Base-by-base conservation (phyloP, 257 asterid genomes). In the Solanum acaule region DNA sequence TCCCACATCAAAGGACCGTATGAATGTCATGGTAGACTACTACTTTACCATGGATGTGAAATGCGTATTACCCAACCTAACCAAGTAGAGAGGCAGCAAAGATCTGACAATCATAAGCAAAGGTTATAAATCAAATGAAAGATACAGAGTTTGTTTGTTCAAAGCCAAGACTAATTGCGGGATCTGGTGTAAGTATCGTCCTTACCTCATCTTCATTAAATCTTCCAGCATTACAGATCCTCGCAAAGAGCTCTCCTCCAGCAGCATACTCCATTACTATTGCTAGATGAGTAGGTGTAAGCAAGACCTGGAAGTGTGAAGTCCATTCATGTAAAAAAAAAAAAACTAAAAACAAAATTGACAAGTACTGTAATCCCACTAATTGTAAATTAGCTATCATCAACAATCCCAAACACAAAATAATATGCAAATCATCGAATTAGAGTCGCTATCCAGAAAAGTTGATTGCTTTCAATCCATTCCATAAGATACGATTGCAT, bases 241-340 rank as follows among this genome's bases (percentile, higher is more conserved):
- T 89, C 27, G 52, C 90, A 88, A 92, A 92, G 85, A 92, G 93
- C 37, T 92, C 93, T 82, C 93, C 93, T 84, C 93, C 93, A 1
- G 92, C 90, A 25, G 93, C 93, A 89, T 90, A 92, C 90, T 92
- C 93, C 93, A 92, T 92, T 29, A 92, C 93, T 67, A 92, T 90
- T 56, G 92, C 92, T 71, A 92, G 87, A 88, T 92, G 93, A 61
- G 93, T 90, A 20, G 93, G 88, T 44, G 92, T 92, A 78, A 92
- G 81, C 93, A 92, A 86, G 52, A 92, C 92, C 93, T 92, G 86
- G 27, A 79, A 31, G 73, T 29, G 5, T 16, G 35, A 23, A 7
- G 34, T 37, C 23, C 61, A 52, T 46, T 88, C 75, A 82, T 68
- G 59, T 46, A 46, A 81, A 46, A 6, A 76, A 37, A 31, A 31